phyloP scores from a whole-genome alignment of 163 green algal species.

The Chlorella variabilis region DNA sequence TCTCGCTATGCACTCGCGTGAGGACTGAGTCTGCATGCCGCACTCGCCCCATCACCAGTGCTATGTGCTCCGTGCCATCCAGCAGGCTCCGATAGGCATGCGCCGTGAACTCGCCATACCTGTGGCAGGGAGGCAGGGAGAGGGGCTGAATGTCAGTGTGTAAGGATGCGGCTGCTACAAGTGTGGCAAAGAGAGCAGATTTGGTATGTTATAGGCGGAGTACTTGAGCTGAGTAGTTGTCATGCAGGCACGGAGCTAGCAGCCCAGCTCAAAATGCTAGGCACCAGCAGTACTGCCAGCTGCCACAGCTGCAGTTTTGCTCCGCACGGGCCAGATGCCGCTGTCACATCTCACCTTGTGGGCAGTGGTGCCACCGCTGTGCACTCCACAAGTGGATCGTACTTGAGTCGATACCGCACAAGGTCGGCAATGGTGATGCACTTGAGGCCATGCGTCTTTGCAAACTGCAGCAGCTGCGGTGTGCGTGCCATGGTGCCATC shows the following conservation, averaged over 20 bases:
- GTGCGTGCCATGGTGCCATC: constrained; percentile 92
- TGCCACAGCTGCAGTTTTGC: not conserved
- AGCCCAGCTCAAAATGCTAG: no score
- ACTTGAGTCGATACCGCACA: constrained; percentile 77
- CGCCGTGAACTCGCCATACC: constrained; percentile 56
- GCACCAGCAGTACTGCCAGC: no score
- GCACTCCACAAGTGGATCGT: constrained; percentile 73
- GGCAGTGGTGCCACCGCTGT: constrained; percentile 53
- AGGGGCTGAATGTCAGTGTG: no score
- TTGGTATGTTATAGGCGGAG: no score
- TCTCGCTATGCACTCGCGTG: constrained; percentile 77
- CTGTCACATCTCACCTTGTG: constrained; percentile 38
- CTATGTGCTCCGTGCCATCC: constrained; percentile 86
- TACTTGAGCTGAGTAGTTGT: no score
- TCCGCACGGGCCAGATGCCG: not conserved
- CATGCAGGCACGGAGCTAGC: no score
- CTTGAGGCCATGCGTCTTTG: constrained; percentile 79
- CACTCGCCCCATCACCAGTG: constrained; percentile 61
- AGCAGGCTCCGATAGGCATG: constrained; percentile 66
- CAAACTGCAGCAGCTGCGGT: constrained; percentile 88
- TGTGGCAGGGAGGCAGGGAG: no score
- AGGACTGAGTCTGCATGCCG: constrained; percentile 60
- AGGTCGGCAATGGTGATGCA: constrained; percentile 97
- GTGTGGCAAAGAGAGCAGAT: no score
- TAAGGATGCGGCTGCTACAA: no score